These are phyloP conservation scores for Mycena alexandri DNA, from an alignment of 768 basidiomycete genomes.

Conservation along the genomic window DNA sequence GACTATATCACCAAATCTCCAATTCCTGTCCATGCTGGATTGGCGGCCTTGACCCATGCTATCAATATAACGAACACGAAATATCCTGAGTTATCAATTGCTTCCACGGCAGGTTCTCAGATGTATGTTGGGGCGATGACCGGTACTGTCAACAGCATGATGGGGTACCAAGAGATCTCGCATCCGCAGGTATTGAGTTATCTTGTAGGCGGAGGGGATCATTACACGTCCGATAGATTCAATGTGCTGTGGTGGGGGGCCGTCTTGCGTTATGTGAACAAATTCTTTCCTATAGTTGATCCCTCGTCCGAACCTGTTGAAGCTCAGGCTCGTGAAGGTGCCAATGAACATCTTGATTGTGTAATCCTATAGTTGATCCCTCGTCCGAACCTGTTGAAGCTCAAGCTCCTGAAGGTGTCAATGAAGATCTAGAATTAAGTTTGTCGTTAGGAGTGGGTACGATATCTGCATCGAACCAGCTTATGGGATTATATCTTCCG, in stretches of 20 bases:
- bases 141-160: slow-evolving; percentile 35
- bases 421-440: not conserved
- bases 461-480: slow-evolving; percentile 6
- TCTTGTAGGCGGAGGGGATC: slow-evolving; percentile 39
- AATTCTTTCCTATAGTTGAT: no score
- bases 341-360: not conserved
- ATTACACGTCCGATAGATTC: slow-evolving; percentile 39
- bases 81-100: not conserved
- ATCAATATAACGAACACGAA: not conserved
- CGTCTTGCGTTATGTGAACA: not conserved
- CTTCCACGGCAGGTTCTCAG: no score
- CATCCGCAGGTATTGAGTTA: slow-evolving; percentile 48
- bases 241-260: slow-evolving; percentile 13
- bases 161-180: slow-evolving; percentile 44
- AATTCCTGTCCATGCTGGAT: slow-evolving; percentile 36
- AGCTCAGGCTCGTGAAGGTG: no score
- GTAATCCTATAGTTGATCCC: no score
- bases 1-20: slow-evolving; percentile 48
- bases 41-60: slow-evolving; percentile 19
- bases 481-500: not conserved
- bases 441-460: not conserved
- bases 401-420: no score
- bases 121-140: slow-evolving; percentile 12
- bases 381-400: no score
- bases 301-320: no score